Evolutionary conservation across 1,284 basidiomycete genomes (phyloP), one percentile per base, ranked within the genome.

Genomic region (Pseudozyma hubeiensis): DNA sequence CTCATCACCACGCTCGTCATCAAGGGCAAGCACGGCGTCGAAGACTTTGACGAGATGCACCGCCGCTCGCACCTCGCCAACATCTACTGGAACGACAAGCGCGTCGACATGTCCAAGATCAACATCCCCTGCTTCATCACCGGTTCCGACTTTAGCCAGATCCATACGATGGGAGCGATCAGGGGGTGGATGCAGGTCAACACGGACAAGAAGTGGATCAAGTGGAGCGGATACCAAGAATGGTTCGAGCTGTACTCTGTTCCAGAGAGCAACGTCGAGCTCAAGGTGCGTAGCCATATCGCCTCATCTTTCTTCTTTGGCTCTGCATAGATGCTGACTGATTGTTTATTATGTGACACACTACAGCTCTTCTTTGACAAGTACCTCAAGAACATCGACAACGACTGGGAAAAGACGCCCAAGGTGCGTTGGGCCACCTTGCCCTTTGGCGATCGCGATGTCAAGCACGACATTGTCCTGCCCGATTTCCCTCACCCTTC

Each of bases 61-160:
- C 47, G 51, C 40, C 49, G 41, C 10, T 44, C 31, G 6, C 60
- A 53, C 31, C 53, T 68, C n/a, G 46, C 56, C 45, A 62, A 55
- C 6, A 44, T 47, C 19, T 62, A 65, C 53, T 77, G 77, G 77
- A 71, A 59, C 35, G 61, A 72, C 58, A 79, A 77, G 57, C 64
- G 71, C 37, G 57, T 64, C 48, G 64, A 75, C 53, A 69, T 79
- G 61, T 64, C 53, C 34, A 73, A 79, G 56, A 75, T 79, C 67
- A 72, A 75, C 40, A 69, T 75, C 19, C 77, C 77, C 7, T 61
- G 68, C 34, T 79, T 75, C 54, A 61, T 67, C 55, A 59, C 61
- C n/a, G 78, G 74, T 49, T 80, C 78, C 10, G 75, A 80, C 53
- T 76, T 75, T 47, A 73, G 61, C 35, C 56, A 58, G 49, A 58